Conservation (phyloP, 2,329 filamentous ascomycete genomes). For the Plenodomus tracheiphilus region DNA sequence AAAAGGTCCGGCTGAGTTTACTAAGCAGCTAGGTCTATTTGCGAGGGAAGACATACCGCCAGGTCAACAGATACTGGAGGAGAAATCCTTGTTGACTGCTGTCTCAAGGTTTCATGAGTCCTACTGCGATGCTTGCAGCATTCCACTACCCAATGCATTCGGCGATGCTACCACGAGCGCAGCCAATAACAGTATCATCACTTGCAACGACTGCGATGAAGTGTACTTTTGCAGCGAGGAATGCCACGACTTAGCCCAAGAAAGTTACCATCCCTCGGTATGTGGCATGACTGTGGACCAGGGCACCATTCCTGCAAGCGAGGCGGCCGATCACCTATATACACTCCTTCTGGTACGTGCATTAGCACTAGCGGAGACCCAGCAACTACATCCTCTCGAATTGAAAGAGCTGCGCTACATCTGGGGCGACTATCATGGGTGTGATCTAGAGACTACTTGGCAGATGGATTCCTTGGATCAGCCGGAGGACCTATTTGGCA, state of each 20-base stretch:
- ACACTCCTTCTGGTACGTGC: slow-evolving; percentile 62
- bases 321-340: slow-evolving; percentile 64
- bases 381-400: slow-evolving; percentile 61
- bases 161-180: neutral
- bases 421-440: slow-evolving; percentile 63
- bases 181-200: slow-evolving; percentile 34
- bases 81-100: slow-evolving; percentile 84
- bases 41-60: slow-evolving; percentile 78
- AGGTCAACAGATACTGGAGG: slow-evolving; percentile 75
- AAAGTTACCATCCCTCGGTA: slow-evolving; percentile 61
- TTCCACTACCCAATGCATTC: slow-evolving; percentile 61
- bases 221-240: slow-evolving; percentile 63
- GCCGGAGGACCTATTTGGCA: slow-evolving; percentile 22
- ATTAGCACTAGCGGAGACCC: slow-evolving; percentile 64
- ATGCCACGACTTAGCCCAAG: slow-evolving; percentile 60
- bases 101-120: slow-evolving; percentile 86
- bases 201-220: slow-evolving; percentile 60
- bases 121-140: slow-evolving; percentile 87
- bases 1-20: slow-evolving; percentile 59
- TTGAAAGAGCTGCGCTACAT: slow-evolving; percentile 65
- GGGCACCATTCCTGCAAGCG: slow-evolving; percentile 57
- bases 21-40: slow-evolving; percentile 85
- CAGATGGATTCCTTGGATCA: slow-evolving; percentile 15
- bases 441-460: slow-evolving; percentile 28
- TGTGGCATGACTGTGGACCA: slow-evolving; percentile 61